Evolutionary conservation across 441 rosid genomes (phyloP), one percentile per base, ranked within the genome.

Genomic region (Aquilaria agallochum): DNA sequence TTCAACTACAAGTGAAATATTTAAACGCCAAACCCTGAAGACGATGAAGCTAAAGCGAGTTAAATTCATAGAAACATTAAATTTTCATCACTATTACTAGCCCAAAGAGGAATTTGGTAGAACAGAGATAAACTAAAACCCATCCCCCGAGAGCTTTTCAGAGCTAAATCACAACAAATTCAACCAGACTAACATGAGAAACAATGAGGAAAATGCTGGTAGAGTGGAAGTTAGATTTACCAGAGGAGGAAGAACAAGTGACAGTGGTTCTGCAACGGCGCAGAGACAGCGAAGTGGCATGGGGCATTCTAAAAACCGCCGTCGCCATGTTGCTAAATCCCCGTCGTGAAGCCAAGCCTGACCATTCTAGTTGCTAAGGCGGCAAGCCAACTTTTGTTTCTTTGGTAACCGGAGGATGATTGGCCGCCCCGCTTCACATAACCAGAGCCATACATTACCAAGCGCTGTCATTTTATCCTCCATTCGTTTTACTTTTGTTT

Each of bases 191-290:
- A 36, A 36, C 42, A 36, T 36, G 42, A 36, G 5, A 36, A 2
- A 36, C 7, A 36, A 20, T 20, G 42, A 36, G 42, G 32, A 46
- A 20, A 20, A 20, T 47, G 57, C 30, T 15, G 15, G n/a, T 9
- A 34, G 40, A 1, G 20, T 0, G 9, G 47, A 34, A 36, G 31
- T 13, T 11, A 12, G 49, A 12, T 34, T 40, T 62, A 78, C 83
- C 75, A 50, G 80, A 67, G 53, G 79, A 68, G 48, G 72, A 76
- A 61, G 78, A 80, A 71, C 80, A 78, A 42, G 60, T 50, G 71
- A 74, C 47, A 9, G 67, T 60, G 51, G 80, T 33, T 64, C 77
- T 68, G 61, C 53, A 14, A 9, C 60, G 75, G 64, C 64, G 69
- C 58, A 65, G 51, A 59, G 78, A 68, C 64, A 68, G 45, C 5